Conservation (phyloP, 2,329 filamentous ascomycete genomes). For the Cryphonectria radicalis region DNA sequence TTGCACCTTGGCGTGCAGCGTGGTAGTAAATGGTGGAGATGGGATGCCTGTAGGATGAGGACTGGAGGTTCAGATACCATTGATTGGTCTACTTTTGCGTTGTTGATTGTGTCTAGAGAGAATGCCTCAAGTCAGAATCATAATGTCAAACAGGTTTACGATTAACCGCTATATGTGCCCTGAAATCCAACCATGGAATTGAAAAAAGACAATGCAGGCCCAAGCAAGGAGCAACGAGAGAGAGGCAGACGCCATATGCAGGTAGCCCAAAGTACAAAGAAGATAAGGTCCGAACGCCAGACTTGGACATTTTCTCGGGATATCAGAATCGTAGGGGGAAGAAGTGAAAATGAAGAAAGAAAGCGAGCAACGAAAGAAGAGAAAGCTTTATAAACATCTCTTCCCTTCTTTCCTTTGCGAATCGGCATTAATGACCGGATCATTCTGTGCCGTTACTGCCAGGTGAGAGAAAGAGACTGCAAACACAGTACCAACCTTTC, state of each 20-base stretch:
- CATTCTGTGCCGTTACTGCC: not conserved
- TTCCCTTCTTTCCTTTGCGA: not conserved
- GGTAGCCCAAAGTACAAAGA: not conserved
- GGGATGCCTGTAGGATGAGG: not conserved
- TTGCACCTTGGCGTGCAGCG: not conserved
- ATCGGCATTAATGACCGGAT: not conserved
- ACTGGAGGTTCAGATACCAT: not conserved
- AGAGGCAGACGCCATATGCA: slow-evolving; percentile 8
- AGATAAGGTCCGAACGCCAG: slow-evolving; percentile 9
- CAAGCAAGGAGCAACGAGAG: too few relatives aligned
- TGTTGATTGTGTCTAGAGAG: not conserved
- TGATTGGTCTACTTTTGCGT: not conserved
- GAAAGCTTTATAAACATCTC: not conserved
- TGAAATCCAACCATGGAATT: not conserved
- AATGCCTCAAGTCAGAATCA: not conserved
- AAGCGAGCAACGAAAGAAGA: not conserved
- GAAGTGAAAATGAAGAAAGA: not conserved
- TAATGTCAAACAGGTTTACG: not conserved
- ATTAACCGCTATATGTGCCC: slow-evolving; percentile 4
- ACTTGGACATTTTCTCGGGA: slow-evolving; percentile 14
- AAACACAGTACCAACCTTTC: not conserved
- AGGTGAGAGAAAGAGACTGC: not conserved
- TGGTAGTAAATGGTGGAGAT: not conserved
- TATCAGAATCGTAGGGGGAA: slow-evolving; percentile 1
- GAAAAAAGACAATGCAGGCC: not conserved